Evolutionary conservation across 1,284 basidiomycete species (phyloP).

Genomic region (Ganoderma multipileum): DNA sequence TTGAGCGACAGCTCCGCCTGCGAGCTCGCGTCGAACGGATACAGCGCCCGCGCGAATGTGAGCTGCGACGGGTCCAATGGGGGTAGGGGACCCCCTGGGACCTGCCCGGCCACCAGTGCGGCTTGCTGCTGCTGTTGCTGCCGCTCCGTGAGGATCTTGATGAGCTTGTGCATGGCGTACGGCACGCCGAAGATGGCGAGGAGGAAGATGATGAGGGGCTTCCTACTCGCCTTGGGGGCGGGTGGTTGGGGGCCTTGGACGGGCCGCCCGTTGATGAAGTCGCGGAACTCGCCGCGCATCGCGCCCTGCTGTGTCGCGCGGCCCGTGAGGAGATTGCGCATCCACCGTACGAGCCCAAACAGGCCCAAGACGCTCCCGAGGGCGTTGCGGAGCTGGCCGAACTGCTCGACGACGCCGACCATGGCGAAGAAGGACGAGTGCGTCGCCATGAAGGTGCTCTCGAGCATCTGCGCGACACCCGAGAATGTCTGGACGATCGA

Average conservation of each 20-base stretch:
- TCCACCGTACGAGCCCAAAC: constrained; percentile 88
- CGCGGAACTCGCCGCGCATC: constrained; percentile 68
- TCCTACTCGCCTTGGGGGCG: constrained; percentile 75
- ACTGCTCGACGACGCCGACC: constrained; percentile 97
- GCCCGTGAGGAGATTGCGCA: constrained; percentile 73
- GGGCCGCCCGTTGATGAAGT: constrained; percentile 72
- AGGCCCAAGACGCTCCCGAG: constrained; percentile 93
- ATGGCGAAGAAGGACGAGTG: constrained; percentile 99
- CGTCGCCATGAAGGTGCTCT: constrained; percentile 98
- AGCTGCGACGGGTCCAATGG: constrained; percentile 78
- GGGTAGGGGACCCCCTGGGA: constrained; percentile 50
- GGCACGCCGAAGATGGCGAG: constrained; percentile 95
- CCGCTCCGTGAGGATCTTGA: constrained; percentile 79
- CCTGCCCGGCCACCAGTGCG: constrained; percentile 42
- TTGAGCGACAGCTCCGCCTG: constrained; percentile 84
- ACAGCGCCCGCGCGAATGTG: constrained; percentile 89
- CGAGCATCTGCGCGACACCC: constrained; percentile 97
- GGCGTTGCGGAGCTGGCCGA: constrained; percentile 90
- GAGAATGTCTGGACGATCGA: constrained; percentile 96
- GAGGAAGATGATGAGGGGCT: constrained; percentile 94
- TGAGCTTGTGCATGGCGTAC: constrained; percentile 92
- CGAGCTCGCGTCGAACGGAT: constrained; percentile 79
- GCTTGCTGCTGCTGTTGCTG: constrained; percentile 62
- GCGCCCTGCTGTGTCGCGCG: constrained; percentile 40
- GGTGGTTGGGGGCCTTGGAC: constrained; percentile 59